Evolutionary conservation across 2,329 filamentous ascomycete genomes (phyloP).

Genomic region (Penicillium hesseltinei): DNA sequence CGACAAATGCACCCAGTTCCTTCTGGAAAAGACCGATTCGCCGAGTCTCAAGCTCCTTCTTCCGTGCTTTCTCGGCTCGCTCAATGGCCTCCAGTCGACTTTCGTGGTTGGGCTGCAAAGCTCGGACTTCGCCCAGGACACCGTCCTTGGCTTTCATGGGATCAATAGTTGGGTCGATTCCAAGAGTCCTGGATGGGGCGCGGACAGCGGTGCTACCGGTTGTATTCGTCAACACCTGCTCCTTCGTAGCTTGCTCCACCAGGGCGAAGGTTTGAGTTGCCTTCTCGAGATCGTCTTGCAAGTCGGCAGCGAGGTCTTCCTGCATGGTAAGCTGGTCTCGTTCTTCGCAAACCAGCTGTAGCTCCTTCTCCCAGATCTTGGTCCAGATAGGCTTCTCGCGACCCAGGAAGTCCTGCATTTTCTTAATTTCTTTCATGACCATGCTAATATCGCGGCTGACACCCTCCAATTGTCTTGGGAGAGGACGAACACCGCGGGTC

Average conservation of each 20-base stretch:
- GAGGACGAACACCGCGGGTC: constrained; percentile 81
- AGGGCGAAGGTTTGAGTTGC: constrained; percentile 89
- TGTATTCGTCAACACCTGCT: constrained; percentile 74
- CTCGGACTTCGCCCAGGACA: constrained; percentile 87
- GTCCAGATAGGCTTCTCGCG: constrained; percentile 96
- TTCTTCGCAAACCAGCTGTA: constrained; percentile 94
- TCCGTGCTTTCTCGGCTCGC: constrained; percentile 86
- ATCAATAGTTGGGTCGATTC: constrained; percentile 58
- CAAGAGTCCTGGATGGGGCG: constrained; percentile 53
- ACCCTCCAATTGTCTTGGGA: constrained; percentile 82
- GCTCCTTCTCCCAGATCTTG: constrained; percentile 98
- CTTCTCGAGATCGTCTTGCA: constrained; percentile 94
- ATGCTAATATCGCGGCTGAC: constrained; percentile 84
- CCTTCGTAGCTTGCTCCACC: constrained; percentile 96
- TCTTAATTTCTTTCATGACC: constrained; percentile 83
- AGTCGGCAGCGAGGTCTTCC: constrained; percentile 88
- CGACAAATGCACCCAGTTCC: constrained; percentile 80
- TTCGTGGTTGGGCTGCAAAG: constrained; percentile 91
- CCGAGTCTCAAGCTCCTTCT: constrained; percentile 80
- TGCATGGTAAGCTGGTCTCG: constrained; percentile 92
- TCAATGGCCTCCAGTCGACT: constrained; percentile 92
- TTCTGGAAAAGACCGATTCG: constrained; percentile 74
- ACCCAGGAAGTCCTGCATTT: constrained; percentile 88
- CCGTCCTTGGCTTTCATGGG: constrained; percentile 83
- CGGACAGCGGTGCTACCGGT: constrained; percentile 41